phyloP scores from a whole-genome alignment of 352 stramenopile genomes.

The Phytophthora crassamura region DNA sequence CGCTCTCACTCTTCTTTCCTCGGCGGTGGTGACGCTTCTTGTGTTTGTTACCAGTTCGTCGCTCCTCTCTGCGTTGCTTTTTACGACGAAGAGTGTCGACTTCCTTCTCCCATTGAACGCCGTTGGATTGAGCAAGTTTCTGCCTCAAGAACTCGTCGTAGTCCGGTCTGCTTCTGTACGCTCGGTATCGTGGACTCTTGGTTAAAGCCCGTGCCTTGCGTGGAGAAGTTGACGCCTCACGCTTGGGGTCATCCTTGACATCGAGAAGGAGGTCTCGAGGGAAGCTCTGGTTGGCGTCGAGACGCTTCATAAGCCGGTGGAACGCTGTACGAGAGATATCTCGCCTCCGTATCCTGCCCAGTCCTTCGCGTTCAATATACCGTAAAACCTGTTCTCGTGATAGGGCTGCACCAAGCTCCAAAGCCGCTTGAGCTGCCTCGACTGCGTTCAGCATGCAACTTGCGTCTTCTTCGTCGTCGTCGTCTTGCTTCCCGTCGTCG shows the following conservation, averaged over 20 bases:
- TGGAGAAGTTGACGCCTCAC: background rate
- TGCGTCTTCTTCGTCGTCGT: slow-evolving; percentile 36
- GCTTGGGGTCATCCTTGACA: slow-evolving; percentile 2
- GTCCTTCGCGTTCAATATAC: slow-evolving; percentile 53
- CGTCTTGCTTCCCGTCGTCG: slow-evolving; percentile 25
- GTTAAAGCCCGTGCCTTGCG: slow-evolving; percentile 1
- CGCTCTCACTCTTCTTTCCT: slow-evolving; percentile 1
- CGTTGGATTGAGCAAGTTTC: slow-evolving; percentile 16
- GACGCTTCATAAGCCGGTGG: slow-evolving; percentile 42
- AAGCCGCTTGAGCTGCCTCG: slow-evolving; percentile 70
- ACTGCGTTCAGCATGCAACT: slow-evolving; percentile 42
- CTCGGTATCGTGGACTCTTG: slow-evolving; percentile 39
- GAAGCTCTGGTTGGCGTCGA: slow-evolving; percentile 42
- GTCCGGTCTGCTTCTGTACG: slow-evolving; percentile 43
- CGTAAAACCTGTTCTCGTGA: slow-evolving; percentile 68
- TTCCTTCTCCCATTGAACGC: slow-evolving; percentile 32
- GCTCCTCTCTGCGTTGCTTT: slow-evolving; percentile 20
- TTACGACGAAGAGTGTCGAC: slow-evolving; percentile 28
- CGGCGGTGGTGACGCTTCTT: slow-evolving; percentile 4
- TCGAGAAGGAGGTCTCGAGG: slow-evolving; percentile 35
- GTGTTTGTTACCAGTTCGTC: slow-evolving; percentile 1
- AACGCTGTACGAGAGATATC: slow-evolving; percentile 45
- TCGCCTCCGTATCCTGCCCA: slow-evolving; percentile 49
- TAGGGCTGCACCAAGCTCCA: slow-evolving; percentile 69
- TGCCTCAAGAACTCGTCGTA: slow-evolving; percentile 57